phyloP scores from a whole-genome alignment of 495 filamentous ascomycete genomes.

The Hypoxylon rickii region DNA sequence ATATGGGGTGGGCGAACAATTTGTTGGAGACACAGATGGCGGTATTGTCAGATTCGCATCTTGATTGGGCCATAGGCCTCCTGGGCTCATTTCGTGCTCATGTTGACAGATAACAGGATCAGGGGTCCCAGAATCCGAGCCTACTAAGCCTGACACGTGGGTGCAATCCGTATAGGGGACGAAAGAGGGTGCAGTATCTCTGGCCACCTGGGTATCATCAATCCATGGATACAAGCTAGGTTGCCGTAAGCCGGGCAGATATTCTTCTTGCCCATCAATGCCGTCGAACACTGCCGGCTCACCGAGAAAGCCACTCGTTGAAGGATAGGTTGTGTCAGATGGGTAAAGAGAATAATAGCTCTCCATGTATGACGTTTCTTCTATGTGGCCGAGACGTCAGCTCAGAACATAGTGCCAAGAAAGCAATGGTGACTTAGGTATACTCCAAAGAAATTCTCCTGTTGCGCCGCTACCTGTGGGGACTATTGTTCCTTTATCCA shows the following conservation, averaged over 20 bases:
- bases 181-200: neutral
- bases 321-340: neutral
- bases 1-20: neutral
- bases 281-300: neutral
- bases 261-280: neutral
- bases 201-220: neutral
- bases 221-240: neutral
- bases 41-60: neutral
- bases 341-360: neutral
- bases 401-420: slow-evolving; percentile 1
- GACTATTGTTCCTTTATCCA: neutral
- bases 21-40: neutral
- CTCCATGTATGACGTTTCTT: neutral
- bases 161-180: neutral
- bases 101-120: neutral
- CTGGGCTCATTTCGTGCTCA: neutral
- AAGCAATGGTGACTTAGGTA: neutral
- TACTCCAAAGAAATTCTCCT: neutral
- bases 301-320: neutral
- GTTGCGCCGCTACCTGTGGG: neutral
- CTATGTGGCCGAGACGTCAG: neutral
- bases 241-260: neutral
- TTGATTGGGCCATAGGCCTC: neutral
- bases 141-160: neutral
- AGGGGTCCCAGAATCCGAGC: neutral